A percentile compares a stretch with the other conserved stretches of the same genome.
Evolutionary conservation across 1,284 basidiomycete species (phyloP).

Genomic region (Uromyces viciae-fabae): DNA sequence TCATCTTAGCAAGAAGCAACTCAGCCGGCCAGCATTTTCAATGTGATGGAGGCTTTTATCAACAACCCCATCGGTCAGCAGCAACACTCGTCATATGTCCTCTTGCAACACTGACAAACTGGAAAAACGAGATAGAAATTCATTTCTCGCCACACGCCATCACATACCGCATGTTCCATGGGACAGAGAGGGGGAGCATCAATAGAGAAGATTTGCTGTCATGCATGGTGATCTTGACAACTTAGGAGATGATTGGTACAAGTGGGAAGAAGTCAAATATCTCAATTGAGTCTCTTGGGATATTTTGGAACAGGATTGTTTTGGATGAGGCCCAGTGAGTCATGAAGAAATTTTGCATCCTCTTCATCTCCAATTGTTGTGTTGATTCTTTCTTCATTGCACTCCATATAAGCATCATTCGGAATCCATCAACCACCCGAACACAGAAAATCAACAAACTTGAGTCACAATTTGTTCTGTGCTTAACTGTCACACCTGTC

Average conservation of each 20-base stretch:
- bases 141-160: background rate
- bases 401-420: slow-evolving; percentile 51
- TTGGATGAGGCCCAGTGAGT: slow-evolving; percentile 52
- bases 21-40: background rate
- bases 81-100: background rate
- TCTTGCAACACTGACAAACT: background rate
- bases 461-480: slow-evolving; percentile 51
- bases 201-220: background rate
- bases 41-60: background rate
- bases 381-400: too few species aligned
- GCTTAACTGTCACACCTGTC: slow-evolving; percentile 54
- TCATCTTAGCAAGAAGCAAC: background rate
- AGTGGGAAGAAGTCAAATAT: background rate
- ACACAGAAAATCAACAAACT: slow-evolving; percentile 53
- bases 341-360: background rate
- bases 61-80: background rate
- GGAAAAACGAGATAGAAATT: background rate
- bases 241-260: background rate
- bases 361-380: too few species aligned
- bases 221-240: background rate
- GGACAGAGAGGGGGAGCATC: background rate
- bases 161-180: background rate
- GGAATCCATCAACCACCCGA: slow-evolving; percentile 53
- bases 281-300: slow-evolving; percentile 2
- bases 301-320: slow-evolving; percentile 54